A percentile compares a stretch with the other conserved stretches of the same genome.
Conservation (phyloP, 169 alveolate genomes). For the Hepatocystis sp. region DNA sequence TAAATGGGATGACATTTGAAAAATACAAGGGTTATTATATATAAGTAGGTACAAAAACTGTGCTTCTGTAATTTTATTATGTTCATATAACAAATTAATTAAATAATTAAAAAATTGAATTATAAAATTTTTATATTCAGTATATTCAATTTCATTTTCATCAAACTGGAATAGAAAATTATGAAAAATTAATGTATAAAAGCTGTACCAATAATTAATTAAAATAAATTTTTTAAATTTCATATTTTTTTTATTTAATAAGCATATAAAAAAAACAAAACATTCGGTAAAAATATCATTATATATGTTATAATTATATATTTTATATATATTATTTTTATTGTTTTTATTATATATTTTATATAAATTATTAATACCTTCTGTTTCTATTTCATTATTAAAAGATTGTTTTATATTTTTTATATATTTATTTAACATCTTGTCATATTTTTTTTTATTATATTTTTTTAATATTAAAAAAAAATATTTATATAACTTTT, state of each 20-base stretch:
- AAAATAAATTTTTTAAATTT: constrained; percentile 32
- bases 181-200: constrained; percentile 19
- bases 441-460: constrained; percentile 41
- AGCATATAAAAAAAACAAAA: constrained; percentile 40
- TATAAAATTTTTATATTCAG: constrained; percentile 23
- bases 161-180: constrained; percentile 34
- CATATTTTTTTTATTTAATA: constrained; percentile 39
- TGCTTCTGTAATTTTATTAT: constrained; percentile 18
- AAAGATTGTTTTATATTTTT: constrained; percentile 7
- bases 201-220: constrained; percentile 36
- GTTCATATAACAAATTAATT: constrained; percentile 4
- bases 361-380: constrained; percentile 26
- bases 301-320: constrained; percentile 38
- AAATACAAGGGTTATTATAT: constrained; percentile 15
- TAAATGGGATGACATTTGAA: neutral
- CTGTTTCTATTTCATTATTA: constrained; percentile 31
- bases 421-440: constrained; percentile 48
- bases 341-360: constrained; percentile 9
- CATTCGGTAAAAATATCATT: constrained; percentile 17
- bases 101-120: constrained; percentile 27
- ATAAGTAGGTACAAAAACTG: constrained; percentile 29
- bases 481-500: constrained; percentile 33
- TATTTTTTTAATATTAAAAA: constrained; percentile 56
- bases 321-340: constrained; percentile 29
- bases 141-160: constrained; percentile 38